Evolutionary conservation across 495 filamentous ascomycete species (phyloP).

Genomic region (Cercophora scortea): DNA sequence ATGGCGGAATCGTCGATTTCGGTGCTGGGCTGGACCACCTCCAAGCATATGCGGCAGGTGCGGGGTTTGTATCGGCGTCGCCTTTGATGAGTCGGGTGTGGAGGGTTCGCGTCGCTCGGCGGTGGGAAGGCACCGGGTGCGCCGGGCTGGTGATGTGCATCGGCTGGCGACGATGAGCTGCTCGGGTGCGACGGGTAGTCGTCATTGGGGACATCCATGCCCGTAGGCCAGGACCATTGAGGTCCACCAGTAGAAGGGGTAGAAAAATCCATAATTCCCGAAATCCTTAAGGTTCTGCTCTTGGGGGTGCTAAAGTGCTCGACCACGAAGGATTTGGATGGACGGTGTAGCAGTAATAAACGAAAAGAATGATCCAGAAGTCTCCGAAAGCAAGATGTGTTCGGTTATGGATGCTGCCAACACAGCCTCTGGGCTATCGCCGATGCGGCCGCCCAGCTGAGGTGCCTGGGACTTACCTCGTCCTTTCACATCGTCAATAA

Average conservation of each 20-base stretch:
- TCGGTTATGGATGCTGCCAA: not conserved
- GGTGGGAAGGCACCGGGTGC: not conserved
- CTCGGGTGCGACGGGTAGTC: not conserved
- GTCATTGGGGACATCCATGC: not conserved
- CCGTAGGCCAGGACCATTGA: slow-evolving; percentile 12
- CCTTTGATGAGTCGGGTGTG: slow-evolving; percentile 18
- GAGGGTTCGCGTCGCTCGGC: slow-evolving; percentile 12
- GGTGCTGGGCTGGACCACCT: slow-evolving; percentile 71
- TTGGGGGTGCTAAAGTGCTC: no score
- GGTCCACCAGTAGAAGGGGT: not conserved
- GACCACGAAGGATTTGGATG: not conserved
- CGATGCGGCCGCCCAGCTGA: no score
- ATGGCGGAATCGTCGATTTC: slow-evolving; percentile 50
- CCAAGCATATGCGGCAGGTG: slow-evolving; percentile 88
- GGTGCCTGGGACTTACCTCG: no score
- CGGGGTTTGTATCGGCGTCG: slow-evolving; percentile 55
- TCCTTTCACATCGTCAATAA: no score
- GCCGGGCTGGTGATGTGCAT: not conserved
- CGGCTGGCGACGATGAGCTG: not conserved
- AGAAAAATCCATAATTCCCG: not conserved
- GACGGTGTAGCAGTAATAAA: not conserved
- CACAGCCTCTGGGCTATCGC: no score
- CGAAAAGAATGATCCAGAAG: not conserved
- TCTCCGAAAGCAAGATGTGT: not conserved
- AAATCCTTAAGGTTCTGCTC: no score